These are phyloP conservation scores for Hypoxylon sp. DNA, from an alignment of 2,329 filamentous ascomycete genomes.

Conservation along the genomic window DNA sequence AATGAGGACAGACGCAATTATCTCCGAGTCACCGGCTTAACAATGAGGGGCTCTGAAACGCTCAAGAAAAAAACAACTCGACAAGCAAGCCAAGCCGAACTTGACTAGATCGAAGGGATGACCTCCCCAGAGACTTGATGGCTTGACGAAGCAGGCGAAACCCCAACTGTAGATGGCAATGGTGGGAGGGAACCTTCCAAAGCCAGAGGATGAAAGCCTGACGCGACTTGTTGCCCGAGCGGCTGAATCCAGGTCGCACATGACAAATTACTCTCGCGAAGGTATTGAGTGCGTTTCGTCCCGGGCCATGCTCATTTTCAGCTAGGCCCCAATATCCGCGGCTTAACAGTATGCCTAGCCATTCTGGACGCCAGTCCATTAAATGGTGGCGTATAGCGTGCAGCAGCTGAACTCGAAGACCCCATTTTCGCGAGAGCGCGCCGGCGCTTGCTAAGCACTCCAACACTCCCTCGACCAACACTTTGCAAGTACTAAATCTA, in stretches of 20 bases:
- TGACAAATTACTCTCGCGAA: constrained; percentile 18
- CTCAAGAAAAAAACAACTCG: constrained; percentile 3
- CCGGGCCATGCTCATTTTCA: constrained; percentile 10
- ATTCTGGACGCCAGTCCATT: constrained; percentile 44
- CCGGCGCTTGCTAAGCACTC: constrained; percentile 37
- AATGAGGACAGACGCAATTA: not conserved
- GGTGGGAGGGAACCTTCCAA: constrained; percentile 3
- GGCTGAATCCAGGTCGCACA: constrained; percentile 29
- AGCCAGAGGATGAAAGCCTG: constrained; percentile 21
- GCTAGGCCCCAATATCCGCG: constrained; percentile 43
- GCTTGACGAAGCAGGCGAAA: constrained; percentile 4
- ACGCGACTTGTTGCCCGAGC: constrained; percentile 19
- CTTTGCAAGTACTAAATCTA: constrained; percentile 16
- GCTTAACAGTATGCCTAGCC: constrained; percentile 32
- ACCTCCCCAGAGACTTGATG: not conserved
- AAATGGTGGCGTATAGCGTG: constrained; percentile 46
- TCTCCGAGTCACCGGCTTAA: not conserved
- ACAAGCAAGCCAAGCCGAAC: not conserved
- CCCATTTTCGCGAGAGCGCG: constrained; percentile 38
- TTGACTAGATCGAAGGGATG: constrained; percentile 6
- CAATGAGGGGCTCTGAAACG: not conserved
- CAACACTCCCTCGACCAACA: constrained; percentile 10
- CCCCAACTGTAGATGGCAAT: not conserved
- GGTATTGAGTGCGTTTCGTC: constrained; percentile 13
- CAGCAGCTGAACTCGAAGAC: constrained; percentile 52